Evolutionary conservation across 345 rosid species (phyloP).

Genomic region (Trapa bicornis): DNA sequence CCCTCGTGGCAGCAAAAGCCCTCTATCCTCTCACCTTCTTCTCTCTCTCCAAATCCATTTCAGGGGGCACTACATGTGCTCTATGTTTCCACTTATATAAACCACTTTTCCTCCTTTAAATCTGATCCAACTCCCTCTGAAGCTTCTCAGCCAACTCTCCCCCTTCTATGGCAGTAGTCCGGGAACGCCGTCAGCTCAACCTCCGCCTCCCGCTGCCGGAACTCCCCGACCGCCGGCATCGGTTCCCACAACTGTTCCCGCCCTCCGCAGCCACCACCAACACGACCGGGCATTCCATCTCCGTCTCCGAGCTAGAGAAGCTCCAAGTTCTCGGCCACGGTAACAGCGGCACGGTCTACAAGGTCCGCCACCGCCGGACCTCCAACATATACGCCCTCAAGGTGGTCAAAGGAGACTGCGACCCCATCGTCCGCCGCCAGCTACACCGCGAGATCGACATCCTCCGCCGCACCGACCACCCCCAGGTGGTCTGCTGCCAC

Average conservation of each 20-base stretch:
- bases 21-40: conserved; percentile 11
- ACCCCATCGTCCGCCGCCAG: conserved; percentile 46
- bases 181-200: conserved; percentile 72
- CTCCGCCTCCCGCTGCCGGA: conserved; percentile 65
- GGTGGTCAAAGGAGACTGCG: conserved; percentile 46
- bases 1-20: conserved; percentile 3
- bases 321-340: conserved; percentile 69
- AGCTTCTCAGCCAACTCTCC: not conserved
- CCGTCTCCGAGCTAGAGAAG: conserved; percentile 46
- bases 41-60: not conserved
- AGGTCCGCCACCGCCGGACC: conserved; percentile 48
- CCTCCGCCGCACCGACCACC: conserved; percentile 69
- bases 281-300: conserved; percentile 10
- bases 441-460: conserved; percentile 64
- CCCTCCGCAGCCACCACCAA: conserved; percentile 9
- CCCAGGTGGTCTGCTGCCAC: conserved; percentile 45
- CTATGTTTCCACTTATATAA: conserved; percentile 9
- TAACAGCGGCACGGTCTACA: conserved; percentile 75
- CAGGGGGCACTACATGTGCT: conserved; percentile 4
- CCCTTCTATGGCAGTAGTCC: conserved; percentile 43
- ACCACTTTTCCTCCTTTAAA: conserved; percentile 3
- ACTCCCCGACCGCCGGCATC: conserved; percentile 33
- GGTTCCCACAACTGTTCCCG: conserved; percentile 44
- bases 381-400: conserved; percentile 56
- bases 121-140: not conserved